These are phyloP conservation scores for Pholiota molesta DNA, from an alignment of 768 basidiomycete species.

Conservation along the genomic window DNA sequence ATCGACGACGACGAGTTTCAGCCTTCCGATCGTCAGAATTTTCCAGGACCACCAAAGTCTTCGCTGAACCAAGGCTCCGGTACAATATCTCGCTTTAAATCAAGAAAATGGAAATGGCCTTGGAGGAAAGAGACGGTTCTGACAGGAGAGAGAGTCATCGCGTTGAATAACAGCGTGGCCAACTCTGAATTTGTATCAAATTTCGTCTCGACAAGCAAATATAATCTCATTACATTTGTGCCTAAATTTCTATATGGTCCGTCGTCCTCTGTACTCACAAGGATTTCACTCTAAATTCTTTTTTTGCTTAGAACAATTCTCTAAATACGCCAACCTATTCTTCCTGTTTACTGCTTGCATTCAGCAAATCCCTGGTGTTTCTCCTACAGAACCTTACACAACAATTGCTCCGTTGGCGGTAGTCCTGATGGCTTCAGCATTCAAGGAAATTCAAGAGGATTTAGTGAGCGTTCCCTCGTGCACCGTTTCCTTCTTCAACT, in stretches of 20 bases:
- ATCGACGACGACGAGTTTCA: constrained; percentile 68
- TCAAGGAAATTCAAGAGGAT: constrained; percentile 96
- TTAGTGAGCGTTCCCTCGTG: constrained; percentile 53
- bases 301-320: constrained; percentile 82
- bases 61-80: constrained; percentile 37
- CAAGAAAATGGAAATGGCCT: constrained; percentile 76
- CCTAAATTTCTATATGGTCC: constrained; percentile 93
- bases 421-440: constrained; percentile 90
- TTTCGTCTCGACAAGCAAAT: constrained; percentile 93
- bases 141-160: constrained; percentile 77
- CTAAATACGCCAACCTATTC: constrained; percentile 97
- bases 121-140: constrained; percentile 74
- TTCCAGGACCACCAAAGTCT: constrained; percentile 37
- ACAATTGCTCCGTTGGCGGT: constrained; percentile 90
- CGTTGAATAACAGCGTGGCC: constrained; percentile 74
- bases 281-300: not conserved
- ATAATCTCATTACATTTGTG: constrained; percentile 83
- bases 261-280: constrained; percentile 25
- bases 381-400: constrained; percentile 93
- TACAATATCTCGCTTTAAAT: constrained; percentile 27
- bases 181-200: constrained; percentile 77
- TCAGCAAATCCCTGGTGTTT: constrained; percentile 97
- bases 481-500: not conserved
- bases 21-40: constrained; percentile 36
- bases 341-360: constrained; percentile 98